These are phyloP conservation scores for Phytophthora sojae DNA, from an alignment of 352 stramenopile species.

Conservation along the genomic window DNA sequence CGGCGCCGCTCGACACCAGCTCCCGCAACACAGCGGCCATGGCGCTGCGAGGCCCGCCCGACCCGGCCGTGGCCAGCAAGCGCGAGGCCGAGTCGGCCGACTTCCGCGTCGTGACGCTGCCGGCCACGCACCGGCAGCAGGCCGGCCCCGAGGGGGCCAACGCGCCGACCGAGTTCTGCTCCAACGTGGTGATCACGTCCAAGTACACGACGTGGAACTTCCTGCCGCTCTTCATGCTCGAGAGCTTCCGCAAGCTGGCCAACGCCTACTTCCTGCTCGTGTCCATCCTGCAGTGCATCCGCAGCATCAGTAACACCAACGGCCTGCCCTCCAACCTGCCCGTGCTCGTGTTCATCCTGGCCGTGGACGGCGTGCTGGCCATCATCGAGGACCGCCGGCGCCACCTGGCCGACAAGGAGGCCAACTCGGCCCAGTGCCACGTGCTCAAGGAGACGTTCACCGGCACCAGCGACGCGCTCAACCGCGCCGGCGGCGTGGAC, in stretches of 20 bases:
- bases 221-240: constrained; percentile 88
- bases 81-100: constrained; percentile 36
- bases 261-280: constrained; percentile 95
- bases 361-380: constrained; percentile 85
- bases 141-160: constrained; percentile 4
- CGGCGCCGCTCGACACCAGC: constrained; percentile 9
- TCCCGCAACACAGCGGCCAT: constrained; percentile 16
- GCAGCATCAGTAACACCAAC: constrained; percentile 85
- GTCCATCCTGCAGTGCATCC: constrained; percentile 84
- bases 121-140: constrained; percentile 34
- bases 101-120: constrained; percentile 65
- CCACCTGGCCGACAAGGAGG: constrained; percentile 81
- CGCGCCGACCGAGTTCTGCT: constrained; percentile 51
- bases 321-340: constrained; percentile 83
- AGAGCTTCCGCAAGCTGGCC: constrained; percentile 87
- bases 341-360: constrained; percentile 91
- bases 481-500: constrained; percentile 34
- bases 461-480: constrained; percentile 36
- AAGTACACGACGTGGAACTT: constrained; percentile 94
- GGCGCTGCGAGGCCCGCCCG: constrained; percentile 14
- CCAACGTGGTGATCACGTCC: constrained; percentile 92
- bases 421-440: constrained; percentile 79
- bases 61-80: constrained; percentile 20
- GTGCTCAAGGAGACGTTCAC: constrained; percentile 64
- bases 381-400: constrained; percentile 87